Evolutionary conservation across 164 flowering plant genomes (phyloP), one percentile per base, ranked within the genome.

Genomic region (Macadamia integrifolia): DNA sequence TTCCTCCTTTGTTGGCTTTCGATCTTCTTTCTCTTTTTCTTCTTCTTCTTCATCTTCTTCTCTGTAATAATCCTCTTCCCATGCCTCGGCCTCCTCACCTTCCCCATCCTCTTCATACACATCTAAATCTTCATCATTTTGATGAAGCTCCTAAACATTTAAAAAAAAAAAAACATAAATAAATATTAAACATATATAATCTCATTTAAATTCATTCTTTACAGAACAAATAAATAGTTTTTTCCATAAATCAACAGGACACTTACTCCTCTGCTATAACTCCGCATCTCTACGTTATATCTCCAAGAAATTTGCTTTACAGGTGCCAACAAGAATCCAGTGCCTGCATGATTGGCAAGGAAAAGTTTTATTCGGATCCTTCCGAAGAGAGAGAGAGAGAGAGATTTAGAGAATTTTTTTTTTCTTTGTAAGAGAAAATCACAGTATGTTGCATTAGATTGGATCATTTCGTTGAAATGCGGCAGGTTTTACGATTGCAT

Each of bases 1-100:
- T 62, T 80, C 85, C 67, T 87, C 92, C 66, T 81, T 74, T 9
- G 88, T 82, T 11, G 87, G 91, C 72, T 82, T 69, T 11, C 77
- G 83, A 17, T 60, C 84, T 76, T 87, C 89, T 65, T 81, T 81
- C 44, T 79, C 82, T 58, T 79, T 80, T 8, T 82, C 75, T 42
- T 80, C 76, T 17, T 75, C 85, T 29, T 74, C 83, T 9, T 79
- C 85, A 23, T 65, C 85, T 0, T 61, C 81, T 50, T 65, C 74
- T 8, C 62, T 1, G 40, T 35, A 35, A 35, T 35, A 35, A 49
- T 49, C 11, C 53, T 49, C 53, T 49, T 49, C 53, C 53, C 2
- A 1, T 49, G 53, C 53, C 2, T 49, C 53, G 30, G 67, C 87
- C 17, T 72, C 72, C 52, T 66, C 70, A 30, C 76, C 83, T 30